These are phyloP conservation scores for Boletellus deceptivus DNA, from an alignment of 1,284 basidiomycete genomes.

Conservation along the genomic window DNA sequence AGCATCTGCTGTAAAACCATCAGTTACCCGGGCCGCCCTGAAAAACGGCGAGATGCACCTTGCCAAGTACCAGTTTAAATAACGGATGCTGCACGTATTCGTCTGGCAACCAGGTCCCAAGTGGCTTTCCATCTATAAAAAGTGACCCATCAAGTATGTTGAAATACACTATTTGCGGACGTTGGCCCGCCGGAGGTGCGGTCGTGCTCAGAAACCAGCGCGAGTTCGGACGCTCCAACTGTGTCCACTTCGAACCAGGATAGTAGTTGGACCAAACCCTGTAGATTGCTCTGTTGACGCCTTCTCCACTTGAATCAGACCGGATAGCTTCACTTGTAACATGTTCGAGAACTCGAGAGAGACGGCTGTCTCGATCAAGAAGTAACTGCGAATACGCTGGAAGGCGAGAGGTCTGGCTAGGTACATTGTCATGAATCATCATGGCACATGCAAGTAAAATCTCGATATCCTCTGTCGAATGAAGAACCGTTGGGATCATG, in stretches of 20 bases:
- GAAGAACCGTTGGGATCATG: not conserved
- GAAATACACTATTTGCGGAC: conserved; percentile 33
- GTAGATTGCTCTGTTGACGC: conserved; percentile 36
- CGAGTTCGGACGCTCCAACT: conserved; percentile 26
- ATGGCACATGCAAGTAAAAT: not conserved
- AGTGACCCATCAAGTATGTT: conserved; percentile 43
- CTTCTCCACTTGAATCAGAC: conserved; percentile 3
- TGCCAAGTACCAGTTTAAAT: conserved; percentile 25
- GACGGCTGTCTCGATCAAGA: not conserved
- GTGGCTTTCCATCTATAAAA: conserved; percentile 40
- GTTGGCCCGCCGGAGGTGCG: conserved; percentile 1
- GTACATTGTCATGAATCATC: not conserved
- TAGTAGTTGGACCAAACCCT: conserved; percentile 38
- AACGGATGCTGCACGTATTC: conserved; percentile 33
- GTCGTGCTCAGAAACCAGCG: conserved; percentile 38
- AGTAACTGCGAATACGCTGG: not conserved
- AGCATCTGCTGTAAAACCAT: not conserved
- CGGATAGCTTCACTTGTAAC: not conserved
- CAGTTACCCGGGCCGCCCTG: not conserved
- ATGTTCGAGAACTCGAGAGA: not conserved
- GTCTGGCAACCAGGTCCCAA: conserved; percentile 38
- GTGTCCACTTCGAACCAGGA: conserved; percentile 32
- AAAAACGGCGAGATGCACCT: not conserved
- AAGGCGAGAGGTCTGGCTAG: not conserved
- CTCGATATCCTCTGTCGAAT: not conserved